Evolutionary conservation across 83 land plant genomes (phyloP).

Genomic region (Larix sibirica): DNA sequence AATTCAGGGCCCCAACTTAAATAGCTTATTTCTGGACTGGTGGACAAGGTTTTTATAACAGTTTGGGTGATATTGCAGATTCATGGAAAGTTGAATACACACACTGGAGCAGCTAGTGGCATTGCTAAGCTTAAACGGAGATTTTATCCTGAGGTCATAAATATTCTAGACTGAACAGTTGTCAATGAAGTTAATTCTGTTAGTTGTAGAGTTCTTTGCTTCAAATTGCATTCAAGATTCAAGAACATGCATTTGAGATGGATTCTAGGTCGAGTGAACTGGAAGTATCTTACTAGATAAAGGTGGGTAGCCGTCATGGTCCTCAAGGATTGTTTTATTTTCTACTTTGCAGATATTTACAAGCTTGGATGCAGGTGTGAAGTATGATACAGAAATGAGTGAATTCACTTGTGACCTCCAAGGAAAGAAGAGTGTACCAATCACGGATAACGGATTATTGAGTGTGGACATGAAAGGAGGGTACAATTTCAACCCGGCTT

Average conservation of each 20-base stretch:
- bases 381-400: conserved; percentile 33
- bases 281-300: background rate
- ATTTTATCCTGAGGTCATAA: conserved; percentile 41
- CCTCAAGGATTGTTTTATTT: background rate
- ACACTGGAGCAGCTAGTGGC: conserved; percentile 36
- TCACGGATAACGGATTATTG: conserved; percentile 46
- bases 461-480: conserved; percentile 51
- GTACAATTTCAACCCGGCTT: conserved; percentile 49
- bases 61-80: conserved; percentile 24
- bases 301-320: background rate
- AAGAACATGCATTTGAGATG: conserved; percentile 2
- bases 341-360: conserved; percentile 39
- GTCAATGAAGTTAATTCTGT: no score
- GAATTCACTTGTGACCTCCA: conserved; percentile 53
- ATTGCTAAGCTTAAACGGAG: conserved; percentile 43
- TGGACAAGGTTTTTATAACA: background rate
- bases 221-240: background rate
- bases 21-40: background rate
- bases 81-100: conserved; percentile 51
- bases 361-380: conserved; percentile 49
- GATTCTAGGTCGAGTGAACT: background rate
- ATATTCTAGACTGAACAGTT: background rate
- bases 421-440: conserved; percentile 52
- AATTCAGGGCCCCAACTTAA: background rate
- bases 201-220: background rate